A percentile compares a stretch with the other conserved stretches of the same genome.
phyloP scores from a whole-genome alignment of 2,329 filamentous ascomycete species.

The Arthrobotrys pseudoclavata region DNA sequence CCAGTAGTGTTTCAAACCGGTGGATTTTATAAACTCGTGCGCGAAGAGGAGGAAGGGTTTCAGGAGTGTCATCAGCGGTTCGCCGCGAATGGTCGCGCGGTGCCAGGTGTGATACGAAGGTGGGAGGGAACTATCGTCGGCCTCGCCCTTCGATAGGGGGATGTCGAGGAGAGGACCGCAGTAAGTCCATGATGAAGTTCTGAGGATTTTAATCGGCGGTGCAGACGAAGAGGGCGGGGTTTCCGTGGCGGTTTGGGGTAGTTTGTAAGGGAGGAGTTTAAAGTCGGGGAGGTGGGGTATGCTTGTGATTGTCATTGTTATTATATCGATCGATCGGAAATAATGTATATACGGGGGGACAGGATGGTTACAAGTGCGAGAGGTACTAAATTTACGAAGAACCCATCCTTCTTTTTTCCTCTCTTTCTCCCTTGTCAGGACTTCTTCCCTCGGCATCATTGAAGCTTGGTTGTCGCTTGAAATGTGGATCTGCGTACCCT shows the following conservation, averaged over 20 bases:
- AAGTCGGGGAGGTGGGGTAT: conserved; percentile 46
- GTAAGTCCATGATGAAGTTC: conserved; percentile 67
- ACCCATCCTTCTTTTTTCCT: not conserved
- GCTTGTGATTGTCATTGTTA: conserved; percentile 46
- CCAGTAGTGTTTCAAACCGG: conserved; percentile 68
- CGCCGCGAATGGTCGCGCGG: conserved; percentile 64
- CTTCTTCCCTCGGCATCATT: conserved; percentile 14
- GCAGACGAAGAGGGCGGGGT: conserved; percentile 3
- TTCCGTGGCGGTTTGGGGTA: conserved; percentile 11
- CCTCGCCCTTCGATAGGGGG: conserved; percentile 28
- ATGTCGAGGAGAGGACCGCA: conserved; percentile 66
- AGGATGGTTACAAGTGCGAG: conserved; percentile 6
- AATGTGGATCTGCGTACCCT: conserved; percentile 7
- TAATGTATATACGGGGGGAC: not conserved
- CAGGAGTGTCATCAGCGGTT: conserved; percentile 65
- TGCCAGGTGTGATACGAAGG: conserved; percentile 67
- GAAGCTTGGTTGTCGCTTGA: conserved; percentile 30
- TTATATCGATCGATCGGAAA: not conserved
- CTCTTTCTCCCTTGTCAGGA: not conserved
- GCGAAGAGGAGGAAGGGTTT: conserved; percentile 67
- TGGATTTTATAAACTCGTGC: conserved; percentile 65
- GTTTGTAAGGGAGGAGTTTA: conserved; percentile 48
- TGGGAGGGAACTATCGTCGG: conserved; percentile 63
- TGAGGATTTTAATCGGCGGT: conserved; percentile 36
- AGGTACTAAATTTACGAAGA: conserved; percentile 7